phyloP scores from a whole-genome alignment of 1,139 yeast genomes.

The Blastobotrys raffinosifermentans region DNA sequence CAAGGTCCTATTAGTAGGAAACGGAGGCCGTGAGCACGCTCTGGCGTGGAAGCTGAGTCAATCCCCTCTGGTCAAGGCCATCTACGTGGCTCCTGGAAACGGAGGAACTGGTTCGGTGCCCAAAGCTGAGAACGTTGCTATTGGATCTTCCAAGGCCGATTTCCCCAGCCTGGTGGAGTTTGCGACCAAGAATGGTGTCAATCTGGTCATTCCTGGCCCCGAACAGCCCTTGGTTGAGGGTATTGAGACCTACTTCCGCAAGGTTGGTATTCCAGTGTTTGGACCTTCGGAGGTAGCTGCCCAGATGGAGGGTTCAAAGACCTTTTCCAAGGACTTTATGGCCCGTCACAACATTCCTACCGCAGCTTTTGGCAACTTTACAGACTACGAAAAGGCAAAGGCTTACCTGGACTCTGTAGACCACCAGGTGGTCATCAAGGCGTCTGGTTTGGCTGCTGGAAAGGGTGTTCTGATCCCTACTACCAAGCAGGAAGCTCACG shows the following conservation, averaged over 20 bases:
- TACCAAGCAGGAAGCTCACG: slow-evolving; percentile 74
- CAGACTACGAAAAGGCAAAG: slow-evolving; percentile 66
- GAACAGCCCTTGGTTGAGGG: slow-evolving; percentile 98
- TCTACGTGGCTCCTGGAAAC: slow-evolving; percentile 94
- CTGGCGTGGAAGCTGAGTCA: slow-evolving; percentile 86
- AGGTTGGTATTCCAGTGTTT: slow-evolving; percentile 87
- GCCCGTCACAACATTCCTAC: slow-evolving; percentile 88
- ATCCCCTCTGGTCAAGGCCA: slow-evolving; percentile 61
- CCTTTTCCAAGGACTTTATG: slow-evolving; percentile 93
- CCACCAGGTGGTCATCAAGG: slow-evolving; percentile 86
- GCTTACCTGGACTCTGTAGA: slow-evolving; percentile 59
- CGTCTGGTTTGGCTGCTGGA: slow-evolving; percentile 98
- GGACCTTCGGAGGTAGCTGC: slow-evolving; percentile 94
- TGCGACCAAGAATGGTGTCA: slow-evolving; percentile 50
- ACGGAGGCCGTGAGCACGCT: slow-evolving; percentile 99
- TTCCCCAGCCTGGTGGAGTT: slow-evolving; percentile 48
- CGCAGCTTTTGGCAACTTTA: slow-evolving; percentile 80
- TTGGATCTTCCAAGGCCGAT: slow-evolving; percentile 55
- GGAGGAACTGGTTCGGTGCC: slow-evolving; percentile 66
- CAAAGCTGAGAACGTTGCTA: slow-evolving; percentile 66
- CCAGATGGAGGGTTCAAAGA: slow-evolving; percentile 93
- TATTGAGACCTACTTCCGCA: slow-evolving; percentile 57
- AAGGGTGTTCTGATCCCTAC: slow-evolving; percentile 95
- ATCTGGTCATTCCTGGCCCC: slow-evolving; percentile 94
- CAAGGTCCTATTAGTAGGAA: slow-evolving; percentile 84